A percentile compares a stretch with the other conserved stretches of the same genome.
Conservation (phyloP, 345 rosid species). For the Lepidium africanum region DNA sequence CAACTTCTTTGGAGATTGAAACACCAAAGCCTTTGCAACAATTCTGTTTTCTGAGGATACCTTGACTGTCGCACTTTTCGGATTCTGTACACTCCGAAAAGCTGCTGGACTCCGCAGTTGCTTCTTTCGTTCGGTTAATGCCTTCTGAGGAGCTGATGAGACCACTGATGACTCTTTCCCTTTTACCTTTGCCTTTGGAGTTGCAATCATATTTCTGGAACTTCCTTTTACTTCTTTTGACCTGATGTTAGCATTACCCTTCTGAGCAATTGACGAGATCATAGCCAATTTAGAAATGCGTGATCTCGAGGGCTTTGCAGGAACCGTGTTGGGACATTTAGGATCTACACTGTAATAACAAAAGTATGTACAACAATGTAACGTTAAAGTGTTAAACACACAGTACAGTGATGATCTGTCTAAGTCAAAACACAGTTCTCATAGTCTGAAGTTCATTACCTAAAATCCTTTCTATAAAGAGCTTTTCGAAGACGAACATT, state of each 20-base stretch:
- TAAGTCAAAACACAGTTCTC: neutral
- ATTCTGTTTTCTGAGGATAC: slow-evolving; percentile 31
- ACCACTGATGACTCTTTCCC: slow-evolving; percentile 24
- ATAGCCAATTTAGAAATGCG: slow-evolving; percentile 57
- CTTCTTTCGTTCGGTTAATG: slow-evolving; percentile 48
- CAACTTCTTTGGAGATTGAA: slow-evolving; percentile 74
- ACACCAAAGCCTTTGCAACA: slow-evolving; percentile 57
- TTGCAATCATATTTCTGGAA: slow-evolving; percentile 22
- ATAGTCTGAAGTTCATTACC: slow-evolving; percentile 29
- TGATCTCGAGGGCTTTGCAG: slow-evolving; percentile 67
- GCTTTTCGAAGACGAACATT: slow-evolving; percentile 59
- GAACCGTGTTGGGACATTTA: slow-evolving; percentile 80
- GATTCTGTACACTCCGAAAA: slow-evolving; percentile 60
- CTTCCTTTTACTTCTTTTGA: slow-evolving; percentile 31
- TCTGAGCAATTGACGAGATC: slow-evolving; percentile 65
- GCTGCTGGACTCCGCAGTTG: slow-evolving; percentile 38
- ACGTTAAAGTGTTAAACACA: neutral
- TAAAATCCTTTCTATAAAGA: slow-evolving; percentile 38
- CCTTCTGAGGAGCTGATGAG: slow-evolving; percentile 30
- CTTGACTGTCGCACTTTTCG: slow-evolving; percentile 29
- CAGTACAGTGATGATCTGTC: neutral
- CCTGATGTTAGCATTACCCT: slow-evolving; percentile 26
- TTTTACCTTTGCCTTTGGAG: slow-evolving; percentile 41
- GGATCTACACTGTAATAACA: slow-evolving; percentile 23
- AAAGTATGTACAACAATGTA: neutral